Base-by-base conservation (phyloP, 225 moss, liverwort and hornwort genomes). In the Anthoceros angustus region DNA sequence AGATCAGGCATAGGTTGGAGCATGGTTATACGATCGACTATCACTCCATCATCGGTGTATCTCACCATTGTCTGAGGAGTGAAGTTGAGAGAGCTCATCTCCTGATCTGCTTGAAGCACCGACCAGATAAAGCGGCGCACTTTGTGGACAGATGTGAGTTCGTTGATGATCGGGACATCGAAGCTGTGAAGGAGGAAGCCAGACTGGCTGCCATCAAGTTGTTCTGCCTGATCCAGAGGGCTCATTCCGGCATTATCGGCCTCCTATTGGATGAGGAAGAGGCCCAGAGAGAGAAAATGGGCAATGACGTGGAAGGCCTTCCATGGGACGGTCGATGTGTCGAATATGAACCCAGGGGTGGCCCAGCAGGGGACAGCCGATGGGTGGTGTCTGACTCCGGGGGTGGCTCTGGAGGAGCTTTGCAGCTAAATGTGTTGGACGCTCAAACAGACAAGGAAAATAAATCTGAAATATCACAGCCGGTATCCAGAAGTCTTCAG, bases 91-190 rank as follows among this genome's bases (percentile, higher is more conserved):
- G 78, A 24, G 81, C 81, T 8, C 81, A 81, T 70, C 77, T 81
- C 15, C 65, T 81, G 39, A 81, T 81, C 0, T 81, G 81, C 43
- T 49, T 81, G 61, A 81, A 81, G 38, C 81, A 81, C 43, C 71
- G 81, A 26, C 81, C 78, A 0, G 81, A 81, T 63, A 78, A 78
- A 64, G 81, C 81, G 10, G 50, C 81, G 12, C 81, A 81, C 46
- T 78, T 81, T 21, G 73, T 81, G 12, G 81, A 81, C 39, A 75
- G 78, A 55, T 81, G 81, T 62, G 81, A 81, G 63, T 81, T 81
- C 40, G 81, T 81, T 2, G 81, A 81, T 18, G 81, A 78, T 10
- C 62, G 78, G 41, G 81, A 81, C 4, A 72, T 71, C 2, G 81
- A 78, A 48, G 25, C 73, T 49, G 78, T 81, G 18, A 81, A 81